These are phyloP conservation scores for Cercospora nicotianae DNA, from an alignment of 2,329 filamentous ascomycete species.

Conservation along the genomic window DNA sequence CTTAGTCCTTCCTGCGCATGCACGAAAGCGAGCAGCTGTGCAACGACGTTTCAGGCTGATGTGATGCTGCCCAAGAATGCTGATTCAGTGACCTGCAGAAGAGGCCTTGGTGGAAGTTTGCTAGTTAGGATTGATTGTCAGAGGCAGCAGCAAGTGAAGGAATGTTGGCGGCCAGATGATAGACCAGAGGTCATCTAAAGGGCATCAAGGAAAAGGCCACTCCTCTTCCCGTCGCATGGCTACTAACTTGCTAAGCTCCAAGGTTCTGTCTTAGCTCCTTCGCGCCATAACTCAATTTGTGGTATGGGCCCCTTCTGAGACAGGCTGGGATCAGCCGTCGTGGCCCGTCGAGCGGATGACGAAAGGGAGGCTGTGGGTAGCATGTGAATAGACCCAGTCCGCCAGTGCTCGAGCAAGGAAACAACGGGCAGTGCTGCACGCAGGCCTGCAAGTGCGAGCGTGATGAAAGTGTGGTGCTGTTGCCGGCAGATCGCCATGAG, in stretches of 20 bases:
- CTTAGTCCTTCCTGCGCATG: constrained; percentile 2
- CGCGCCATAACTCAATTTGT: constrained; percentile 25
- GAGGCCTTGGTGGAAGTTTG: not conserved
- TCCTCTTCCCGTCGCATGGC: constrained; percentile 12
- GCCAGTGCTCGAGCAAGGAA: constrained; percentile 8
- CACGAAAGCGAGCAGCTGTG: constrained; percentile 7
- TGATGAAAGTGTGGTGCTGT: constrained; percentile 7
- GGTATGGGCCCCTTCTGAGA: constrained; percentile 23
- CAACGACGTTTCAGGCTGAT: constrained; percentile 14
- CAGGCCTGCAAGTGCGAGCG: constrained; percentile 15
- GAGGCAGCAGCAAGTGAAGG: constrained; percentile 2
- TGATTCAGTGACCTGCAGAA: constrained; percentile 17
- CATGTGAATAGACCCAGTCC: constrained; percentile 4
- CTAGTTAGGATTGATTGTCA: not conserved
- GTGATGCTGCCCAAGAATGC: constrained; percentile 13
- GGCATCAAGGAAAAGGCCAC: constrained; percentile 14
- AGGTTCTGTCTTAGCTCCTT: constrained; percentile 25
- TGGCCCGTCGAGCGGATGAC: constrained; percentile 8
- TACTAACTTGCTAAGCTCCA: constrained; percentile 22
- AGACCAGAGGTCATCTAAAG: not conserved
- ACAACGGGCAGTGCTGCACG: constrained; percentile 11
- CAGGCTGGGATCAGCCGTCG: constrained; percentile 24
- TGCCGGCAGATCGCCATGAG: constrained; percentile 17
- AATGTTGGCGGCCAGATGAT: constrained; percentile 3
- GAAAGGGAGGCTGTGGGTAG: constrained; percentile 19